Percentiles rank a stretch among this genome's conserved stretches.
Conservation (phyloP, 495 filamentous ascomycete genomes). For the Penicillium cosmopolitanum region DNA sequence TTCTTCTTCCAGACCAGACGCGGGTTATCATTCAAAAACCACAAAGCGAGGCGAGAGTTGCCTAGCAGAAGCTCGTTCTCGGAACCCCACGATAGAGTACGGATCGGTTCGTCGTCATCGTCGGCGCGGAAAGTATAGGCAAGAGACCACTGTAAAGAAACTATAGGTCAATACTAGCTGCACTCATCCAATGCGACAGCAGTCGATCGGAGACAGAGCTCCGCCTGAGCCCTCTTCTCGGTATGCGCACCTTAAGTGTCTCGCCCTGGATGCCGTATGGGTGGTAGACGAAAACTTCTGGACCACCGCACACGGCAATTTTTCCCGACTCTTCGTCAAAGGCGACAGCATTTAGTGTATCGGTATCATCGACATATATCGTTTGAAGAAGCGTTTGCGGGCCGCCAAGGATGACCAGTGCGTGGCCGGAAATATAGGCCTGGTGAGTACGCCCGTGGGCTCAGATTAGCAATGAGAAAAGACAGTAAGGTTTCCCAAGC, state of each 20-base stretch:
- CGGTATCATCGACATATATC: conserved; percentile 80
- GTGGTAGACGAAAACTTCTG: conserved; percentile 74
- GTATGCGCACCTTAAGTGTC: conserved; percentile 51
- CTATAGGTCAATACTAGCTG: conserved; percentile 7
- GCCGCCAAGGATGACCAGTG: conserved; percentile 78
- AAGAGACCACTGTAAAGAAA: conserved; percentile 55
- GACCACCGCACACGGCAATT: conserved; percentile 72
- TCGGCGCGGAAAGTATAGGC: conserved; percentile 46
- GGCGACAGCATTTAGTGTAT: conserved; percentile 69
- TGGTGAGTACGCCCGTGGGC: conserved; percentile 37
- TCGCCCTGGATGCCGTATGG: conserved; percentile 74
- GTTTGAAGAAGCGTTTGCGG: conserved; percentile 83
- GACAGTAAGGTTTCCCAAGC: conserved; percentile 1
- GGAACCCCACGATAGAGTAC: conserved; percentile 83
- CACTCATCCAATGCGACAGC: not conserved
- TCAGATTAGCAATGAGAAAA: conserved; percentile 18
- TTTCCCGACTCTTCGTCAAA: conserved; percentile 84
- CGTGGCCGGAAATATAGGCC: conserved; percentile 89
- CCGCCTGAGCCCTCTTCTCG: not conserved
- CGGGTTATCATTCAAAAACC: conserved; percentile 55
- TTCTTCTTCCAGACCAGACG: conserved; percentile 70
- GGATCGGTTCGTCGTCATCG: conserved; percentile 49
- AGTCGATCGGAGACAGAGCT: not conserved
- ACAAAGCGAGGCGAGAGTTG: conserved; percentile 71
- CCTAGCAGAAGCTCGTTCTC: conserved; percentile 81